Evolutionary conservation across 2,329 filamentous ascomycete genomes (phyloP), one percentile per base, ranked within the genome.

Genomic region (Ascochyta clinopodiicola): DNA sequence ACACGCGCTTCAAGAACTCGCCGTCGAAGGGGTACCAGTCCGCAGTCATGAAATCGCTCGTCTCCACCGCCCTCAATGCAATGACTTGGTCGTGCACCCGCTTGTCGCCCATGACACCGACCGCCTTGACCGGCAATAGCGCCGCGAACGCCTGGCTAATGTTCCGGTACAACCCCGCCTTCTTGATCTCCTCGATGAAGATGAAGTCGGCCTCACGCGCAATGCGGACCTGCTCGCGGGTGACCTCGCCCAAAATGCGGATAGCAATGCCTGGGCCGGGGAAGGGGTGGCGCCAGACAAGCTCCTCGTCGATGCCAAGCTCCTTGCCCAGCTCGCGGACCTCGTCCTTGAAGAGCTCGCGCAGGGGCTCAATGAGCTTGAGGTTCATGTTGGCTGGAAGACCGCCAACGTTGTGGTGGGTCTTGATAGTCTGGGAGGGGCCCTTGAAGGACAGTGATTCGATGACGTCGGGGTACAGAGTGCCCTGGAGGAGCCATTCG

Each of bases 401-500:
- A 59, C 88, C 88, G 44, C 89, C 89, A 29, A 90, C 88, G 66
- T 90, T 87, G 80, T 88, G 87, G 75, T 89, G 88, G 12, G 87
- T 90, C 74, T 90, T 91, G 77, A 91, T 91, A 12, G 88, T 90
- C 24, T 83, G 83, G 34, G 82, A 86, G 13, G 88, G 88, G 0
- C 88, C 88, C 72, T 89, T 89, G 82, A 90, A 91, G 24, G 86
- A 88, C 59, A 91, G 86, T 60, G 82, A 86, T 66, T 89, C 87
- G 62, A 89, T 89, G 55, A 88, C 85, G 72, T 90, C 89, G 1
- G 88, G 89, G 76, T 92, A 94, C 22, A 95, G 81, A 8, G 91
- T 95, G 17, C 92, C 92, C 77, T 97, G 93, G 9, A 97, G 82
- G 70, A 97, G 90, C 83, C 86, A 97, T 67, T 91, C 86, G 35